phyloP scores from a whole-genome alignment of 2,329 filamentous ascomycete species.

The Monosporascus sp. region DNA sequence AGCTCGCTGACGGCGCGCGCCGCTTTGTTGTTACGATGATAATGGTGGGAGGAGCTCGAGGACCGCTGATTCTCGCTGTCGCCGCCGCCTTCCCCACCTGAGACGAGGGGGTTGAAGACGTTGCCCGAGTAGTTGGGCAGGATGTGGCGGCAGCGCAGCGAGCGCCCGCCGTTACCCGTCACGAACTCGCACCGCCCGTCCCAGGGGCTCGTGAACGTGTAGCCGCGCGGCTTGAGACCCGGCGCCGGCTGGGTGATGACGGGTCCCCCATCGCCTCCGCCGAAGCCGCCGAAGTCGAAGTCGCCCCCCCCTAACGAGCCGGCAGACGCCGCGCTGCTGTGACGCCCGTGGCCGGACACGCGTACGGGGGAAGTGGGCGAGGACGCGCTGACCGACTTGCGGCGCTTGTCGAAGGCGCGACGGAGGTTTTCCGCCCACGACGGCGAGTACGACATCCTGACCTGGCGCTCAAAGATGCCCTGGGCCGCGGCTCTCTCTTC shows the following conservation, averaged over 20 bases:
- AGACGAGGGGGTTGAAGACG: slow-evolving; percentile 41
- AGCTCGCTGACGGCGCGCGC: slow-evolving; percentile 66
- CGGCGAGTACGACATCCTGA: slow-evolving; percentile 53
- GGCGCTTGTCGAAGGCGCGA: slow-evolving; percentile 35
- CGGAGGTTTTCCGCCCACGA: slow-evolving; percentile 44
- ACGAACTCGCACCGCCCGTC: slow-evolving; percentile 80
- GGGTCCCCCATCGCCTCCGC: slow-evolving; percentile 23
- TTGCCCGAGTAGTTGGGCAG: slow-evolving; percentile 41
- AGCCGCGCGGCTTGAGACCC: slow-evolving; percentile 55
- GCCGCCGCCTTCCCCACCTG: slow-evolving; percentile 27
- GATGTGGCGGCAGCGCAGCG: slow-evolving; percentile 69
- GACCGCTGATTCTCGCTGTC: slow-evolving; percentile 23
- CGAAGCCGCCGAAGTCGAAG: slow-evolving; percentile 21
- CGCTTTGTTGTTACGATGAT: slow-evolving; percentile 17
- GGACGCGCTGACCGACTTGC: slow-evolving; percentile 24
- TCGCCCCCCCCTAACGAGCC: slow-evolving; percentile 29
- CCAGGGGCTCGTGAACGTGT: slow-evolving; percentile 83
- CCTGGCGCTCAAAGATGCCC: slow-evolving; percentile 45
- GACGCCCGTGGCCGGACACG: slow-evolving; percentile 22
- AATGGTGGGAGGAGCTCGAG: slow-evolving; percentile 14
- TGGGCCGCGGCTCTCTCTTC: slow-evolving; percentile 9
- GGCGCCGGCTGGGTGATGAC: slow-evolving; percentile 39
- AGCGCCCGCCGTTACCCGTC: slow-evolving; percentile 70
- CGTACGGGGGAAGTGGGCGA: slow-evolving; percentile 20
- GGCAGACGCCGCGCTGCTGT: slow-evolving; percentile 28